These are phyloP conservation scores for Carex kokanica DNA, from an alignment of 176 grass and related monocot species.

Conservation along the genomic window DNA sequence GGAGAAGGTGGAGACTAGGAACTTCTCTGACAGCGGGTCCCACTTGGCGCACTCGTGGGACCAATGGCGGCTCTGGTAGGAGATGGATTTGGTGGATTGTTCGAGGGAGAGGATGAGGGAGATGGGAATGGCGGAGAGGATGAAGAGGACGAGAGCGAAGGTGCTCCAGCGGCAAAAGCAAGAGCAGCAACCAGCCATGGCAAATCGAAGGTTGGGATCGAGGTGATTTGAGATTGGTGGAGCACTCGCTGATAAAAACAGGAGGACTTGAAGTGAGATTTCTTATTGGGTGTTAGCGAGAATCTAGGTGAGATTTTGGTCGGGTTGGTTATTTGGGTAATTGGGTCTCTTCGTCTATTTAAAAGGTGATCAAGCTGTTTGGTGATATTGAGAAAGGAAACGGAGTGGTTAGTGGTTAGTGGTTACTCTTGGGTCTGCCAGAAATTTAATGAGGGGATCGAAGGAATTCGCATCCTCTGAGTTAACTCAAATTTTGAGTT, in stretches of 20 bases:
- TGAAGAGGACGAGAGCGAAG: constrained; percentile 29
- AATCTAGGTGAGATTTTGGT: constrained; percentile 33
- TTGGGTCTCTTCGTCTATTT: no score
- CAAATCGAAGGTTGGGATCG: not conserved
- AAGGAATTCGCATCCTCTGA: no score
- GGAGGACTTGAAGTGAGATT: not conserved
- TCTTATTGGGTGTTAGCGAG: not conserved
- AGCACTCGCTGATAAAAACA: not conserved
- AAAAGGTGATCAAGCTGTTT: no score
- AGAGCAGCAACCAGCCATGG: constrained; percentile 47
- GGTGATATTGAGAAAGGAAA: no score
- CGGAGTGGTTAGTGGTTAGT: no score
- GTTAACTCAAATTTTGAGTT: no score
- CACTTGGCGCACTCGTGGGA: constrained; percentile 94
- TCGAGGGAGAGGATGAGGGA: constrained; percentile 64
- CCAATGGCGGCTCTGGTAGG: constrained; percentile 52
- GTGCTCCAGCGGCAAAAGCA: constrained; percentile 12
- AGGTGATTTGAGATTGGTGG: not conserved
- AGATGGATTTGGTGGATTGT: constrained; percentile 43
- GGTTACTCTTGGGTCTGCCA: no score
- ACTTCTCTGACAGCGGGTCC: constrained; percentile 51
- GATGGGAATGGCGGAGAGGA: constrained; percentile 42
- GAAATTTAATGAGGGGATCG: no score
- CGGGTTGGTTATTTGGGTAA: not conserved
- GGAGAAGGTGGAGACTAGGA: constrained; percentile 60